Conservation (phyloP, 2,329 filamentous ascomycete genomes). For the Dryadomyces sulphureus region DNA sequence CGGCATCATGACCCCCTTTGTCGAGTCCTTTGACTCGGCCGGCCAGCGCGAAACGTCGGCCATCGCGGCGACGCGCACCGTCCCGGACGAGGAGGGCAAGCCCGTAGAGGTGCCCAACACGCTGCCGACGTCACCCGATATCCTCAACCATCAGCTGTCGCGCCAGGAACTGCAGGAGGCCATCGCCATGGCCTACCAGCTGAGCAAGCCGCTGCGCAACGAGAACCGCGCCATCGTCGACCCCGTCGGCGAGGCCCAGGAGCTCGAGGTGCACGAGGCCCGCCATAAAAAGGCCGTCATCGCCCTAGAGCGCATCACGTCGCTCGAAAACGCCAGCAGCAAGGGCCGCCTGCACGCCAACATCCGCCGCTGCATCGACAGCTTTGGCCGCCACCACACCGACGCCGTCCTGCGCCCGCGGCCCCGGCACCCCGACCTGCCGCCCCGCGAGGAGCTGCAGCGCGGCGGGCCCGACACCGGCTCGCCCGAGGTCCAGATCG, state of each 20-base stretch:
- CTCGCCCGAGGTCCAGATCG: conserved; percentile 93
- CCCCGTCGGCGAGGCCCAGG: conserved; percentile 22
- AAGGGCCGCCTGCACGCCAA: conserved; percentile 72
- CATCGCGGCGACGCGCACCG: conserved; percentile 20
- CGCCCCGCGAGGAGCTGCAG: conserved; percentile 22
- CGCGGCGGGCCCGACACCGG: conserved; percentile 87
- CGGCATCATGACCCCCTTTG: conserved; percentile 66
- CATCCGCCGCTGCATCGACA: conserved; percentile 68
- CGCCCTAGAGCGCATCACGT: conserved; percentile 67
- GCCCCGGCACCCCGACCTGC: conserved; percentile 29
- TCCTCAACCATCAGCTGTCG: conserved; percentile 66
- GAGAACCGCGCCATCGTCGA: conserved; percentile 22
- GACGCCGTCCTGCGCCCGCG: conserved; percentile 55
- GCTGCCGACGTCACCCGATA: conserved; percentile 30
- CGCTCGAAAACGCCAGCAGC: conserved; percentile 60
- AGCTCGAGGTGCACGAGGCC: conserved; percentile 29
- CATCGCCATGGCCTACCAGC: conserved; percentile 48
- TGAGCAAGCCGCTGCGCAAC: conserved; percentile 43
- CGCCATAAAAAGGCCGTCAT: conserved; percentile 54
- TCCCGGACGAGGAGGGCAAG: conserved; percentile 25
- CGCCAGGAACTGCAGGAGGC: conserved; percentile 51
- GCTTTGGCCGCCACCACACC: conserved; percentile 83
- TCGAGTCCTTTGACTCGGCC: conserved; percentile 63
- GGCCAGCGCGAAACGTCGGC: no score
- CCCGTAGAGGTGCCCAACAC: conserved; percentile 21